Conservation (phyloP, 2,329 filamentous ascomycete genomes). For the Tolypocladium cylindrosporum region DNA sequence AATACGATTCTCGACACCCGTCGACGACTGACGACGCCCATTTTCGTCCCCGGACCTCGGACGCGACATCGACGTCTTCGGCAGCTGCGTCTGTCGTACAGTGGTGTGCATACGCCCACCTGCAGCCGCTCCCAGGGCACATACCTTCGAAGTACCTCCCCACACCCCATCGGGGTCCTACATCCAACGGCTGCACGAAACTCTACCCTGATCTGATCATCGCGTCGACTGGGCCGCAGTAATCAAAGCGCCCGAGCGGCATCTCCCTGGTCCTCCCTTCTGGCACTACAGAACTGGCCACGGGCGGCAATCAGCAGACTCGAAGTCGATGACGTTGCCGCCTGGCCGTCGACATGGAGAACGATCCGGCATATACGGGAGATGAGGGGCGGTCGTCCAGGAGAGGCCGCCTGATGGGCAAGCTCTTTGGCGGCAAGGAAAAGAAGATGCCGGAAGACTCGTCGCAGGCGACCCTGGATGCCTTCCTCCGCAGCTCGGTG, state of each 20-base stretch:
- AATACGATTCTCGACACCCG: neutral
- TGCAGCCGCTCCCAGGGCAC: neutral
- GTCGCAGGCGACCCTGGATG: slow-evolving; percentile 38
- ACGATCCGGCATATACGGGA: slow-evolving; percentile 27
- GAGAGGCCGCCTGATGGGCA: slow-evolving; percentile 51
- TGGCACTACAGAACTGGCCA: neutral
- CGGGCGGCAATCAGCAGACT: slow-evolving; percentile 4
- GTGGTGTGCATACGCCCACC: neutral
- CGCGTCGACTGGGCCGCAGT: neutral
- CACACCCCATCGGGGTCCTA: neutral
- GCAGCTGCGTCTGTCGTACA: neutral
- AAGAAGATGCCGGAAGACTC: slow-evolving; percentile 21
- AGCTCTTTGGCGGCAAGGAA: slow-evolving; percentile 44
- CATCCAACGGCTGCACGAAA: neutral
- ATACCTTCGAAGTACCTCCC: neutral
- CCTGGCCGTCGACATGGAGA: slow-evolving; percentile 30
- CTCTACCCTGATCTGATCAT: neutral
- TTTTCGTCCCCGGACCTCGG: neutral
- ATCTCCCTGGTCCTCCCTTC: neutral
- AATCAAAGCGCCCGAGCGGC: neutral
- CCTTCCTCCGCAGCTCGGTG: slow-evolving; percentile 46
- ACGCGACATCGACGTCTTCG: neutral
- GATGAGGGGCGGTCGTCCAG: slow-evolving; percentile 32
- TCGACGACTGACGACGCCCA: neutral
- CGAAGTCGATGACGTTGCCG: slow-evolving; percentile 19